Conservation (phyloP, 2,329 filamentous ascomycete genomes). For the Plenodomus biglobosus region DNA sequence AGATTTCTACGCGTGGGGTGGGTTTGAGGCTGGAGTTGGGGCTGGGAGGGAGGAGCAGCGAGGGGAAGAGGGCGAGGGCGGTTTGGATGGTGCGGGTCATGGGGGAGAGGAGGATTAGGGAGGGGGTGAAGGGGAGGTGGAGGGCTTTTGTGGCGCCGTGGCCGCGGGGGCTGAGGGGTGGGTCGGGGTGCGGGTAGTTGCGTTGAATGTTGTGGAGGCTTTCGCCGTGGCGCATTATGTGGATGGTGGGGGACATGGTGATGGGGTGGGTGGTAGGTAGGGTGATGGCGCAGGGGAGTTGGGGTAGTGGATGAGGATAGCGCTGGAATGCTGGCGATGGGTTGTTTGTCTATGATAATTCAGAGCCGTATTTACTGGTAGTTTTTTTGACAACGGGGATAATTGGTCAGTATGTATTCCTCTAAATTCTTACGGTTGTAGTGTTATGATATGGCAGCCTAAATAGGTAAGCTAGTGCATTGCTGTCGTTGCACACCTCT, state of each 20-base stretch:
- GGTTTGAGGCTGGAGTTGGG: neutral
- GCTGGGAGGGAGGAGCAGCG: constrained; percentile 9
- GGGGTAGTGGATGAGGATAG: neutral
- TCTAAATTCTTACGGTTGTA: no score
- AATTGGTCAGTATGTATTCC: no score
- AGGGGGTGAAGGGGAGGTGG: constrained; percentile 7
- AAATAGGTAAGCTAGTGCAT: no score
- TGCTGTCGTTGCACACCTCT: no score
- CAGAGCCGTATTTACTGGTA: no score
- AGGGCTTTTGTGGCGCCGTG: constrained; percentile 12
- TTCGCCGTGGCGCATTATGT: constrained; percentile 26
- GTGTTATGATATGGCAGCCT: no score
- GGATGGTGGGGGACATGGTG: constrained; percentile 7
- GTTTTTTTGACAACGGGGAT: no score
- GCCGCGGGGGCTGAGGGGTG: constrained; percentile 21
- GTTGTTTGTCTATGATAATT: no score
- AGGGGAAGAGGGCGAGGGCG: constrained; percentile 21
- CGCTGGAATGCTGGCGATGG: no score
- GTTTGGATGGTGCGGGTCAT: constrained; percentile 30
- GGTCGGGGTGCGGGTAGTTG: constrained; percentile 16
- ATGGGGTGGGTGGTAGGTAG: neutral
- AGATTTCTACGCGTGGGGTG: constrained; percentile 16
- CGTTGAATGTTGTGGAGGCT: constrained; percentile 24
- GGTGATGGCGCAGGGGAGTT: no score
- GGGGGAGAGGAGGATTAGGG: constrained; percentile 27